Base-by-base conservation (phyloP, 345 rosid species). In the Bruguiera sexangula region DNA sequence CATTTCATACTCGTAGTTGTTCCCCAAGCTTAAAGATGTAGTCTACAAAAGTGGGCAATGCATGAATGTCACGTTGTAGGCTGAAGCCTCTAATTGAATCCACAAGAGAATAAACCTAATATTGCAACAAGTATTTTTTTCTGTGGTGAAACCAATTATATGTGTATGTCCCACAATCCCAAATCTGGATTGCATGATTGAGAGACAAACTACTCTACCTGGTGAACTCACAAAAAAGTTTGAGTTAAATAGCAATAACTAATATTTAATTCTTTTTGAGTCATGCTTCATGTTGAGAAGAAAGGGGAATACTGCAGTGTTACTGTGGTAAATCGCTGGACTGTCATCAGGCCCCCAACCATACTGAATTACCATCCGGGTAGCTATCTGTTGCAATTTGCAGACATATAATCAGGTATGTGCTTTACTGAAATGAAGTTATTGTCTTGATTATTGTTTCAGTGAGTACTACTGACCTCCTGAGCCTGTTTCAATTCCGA, bases 311-410 rank as follows among this genome's bases (percentile, higher is more conserved):
- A 89, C 98, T 90, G 93, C 93, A 34, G 83, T 85, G 76, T 72
- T 84, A 39, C 85, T 85, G 62, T 86, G 86, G 87, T 89, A 90
- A 46, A 90, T 83, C 36, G 94, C 97, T 55, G 96, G 92, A 81
- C 89, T 88, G 78, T 89, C 97, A 78, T 93, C 96, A 29, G 98
- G 97, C 30, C 97, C 98, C 98, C 98, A 91, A 15, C 96, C 98
- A 74, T 89, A 93, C 69, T 91, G 96, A 82, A 91, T 88, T 79
- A 93, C 97, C 98, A 93, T 93, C 65, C 96, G 72, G 67, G 98
- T 91, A 30, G 97, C 98, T 74, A 91, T 89, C 96, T 91, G 87
- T 80, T 63, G 73, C 67, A 75, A 79, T 10, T 76, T 62, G 62
- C 66, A 76, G 29, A 79, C 34, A 37, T 61, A 65, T 61, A 75